Evolutionary conservation across 306 rosid species (phyloP).

Genomic region (Vigna radiata): DNA sequence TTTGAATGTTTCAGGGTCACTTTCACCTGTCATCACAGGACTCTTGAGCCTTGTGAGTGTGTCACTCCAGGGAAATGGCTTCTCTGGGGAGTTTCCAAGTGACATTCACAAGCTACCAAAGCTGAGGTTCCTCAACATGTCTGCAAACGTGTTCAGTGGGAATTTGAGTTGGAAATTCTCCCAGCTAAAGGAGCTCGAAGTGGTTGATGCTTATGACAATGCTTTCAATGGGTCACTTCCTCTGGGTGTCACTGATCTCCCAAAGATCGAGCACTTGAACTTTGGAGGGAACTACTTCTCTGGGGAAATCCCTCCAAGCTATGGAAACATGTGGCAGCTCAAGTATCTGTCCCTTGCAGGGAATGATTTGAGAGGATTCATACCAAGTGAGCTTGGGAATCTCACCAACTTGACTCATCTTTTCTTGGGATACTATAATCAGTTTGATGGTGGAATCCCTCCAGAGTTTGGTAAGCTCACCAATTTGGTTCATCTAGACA

Average conservation of each 20-base stretch:
- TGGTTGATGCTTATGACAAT: slow-evolving; percentile 70
- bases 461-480: slow-evolving; percentile 58
- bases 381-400: slow-evolving; percentile 75
- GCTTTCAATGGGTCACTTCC: slow-evolving; percentile 76
- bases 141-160: slow-evolving; percentile 74
- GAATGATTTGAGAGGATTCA: slow-evolving; percentile 66
- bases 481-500: slow-evolving; percentile 75
- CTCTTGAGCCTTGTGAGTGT: slow-evolving; percentile 56
- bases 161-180: slow-evolving; percentile 59
- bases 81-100: slow-evolving; percentile 59
- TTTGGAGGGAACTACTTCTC: slow-evolving; percentile 74
- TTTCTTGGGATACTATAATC: slow-evolving; percentile 75
- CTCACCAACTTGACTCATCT: slow-evolving; percentile 63
- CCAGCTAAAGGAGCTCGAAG: slow-evolving; percentile 49
- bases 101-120: slow-evolving; percentile 53
- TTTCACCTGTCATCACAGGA: slow-evolving; percentile 63
- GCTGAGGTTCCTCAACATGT: slow-evolving; percentile 75
- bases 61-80: slow-evolving; percentile 59
- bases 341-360: slow-evolving; percentile 67
- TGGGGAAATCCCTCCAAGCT: slow-evolving; percentile 62
- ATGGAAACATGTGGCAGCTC: slow-evolving; percentile 60
- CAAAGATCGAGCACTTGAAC: slow-evolving; percentile 56
- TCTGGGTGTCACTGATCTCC: slow-evolving; percentile 51
- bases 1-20: slow-evolving; percentile 64
- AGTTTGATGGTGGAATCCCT: slow-evolving; percentile 80